Conservation (phyloP, 768 basidiomycete genomes). For the Rossbeevera mucosa region DNA sequence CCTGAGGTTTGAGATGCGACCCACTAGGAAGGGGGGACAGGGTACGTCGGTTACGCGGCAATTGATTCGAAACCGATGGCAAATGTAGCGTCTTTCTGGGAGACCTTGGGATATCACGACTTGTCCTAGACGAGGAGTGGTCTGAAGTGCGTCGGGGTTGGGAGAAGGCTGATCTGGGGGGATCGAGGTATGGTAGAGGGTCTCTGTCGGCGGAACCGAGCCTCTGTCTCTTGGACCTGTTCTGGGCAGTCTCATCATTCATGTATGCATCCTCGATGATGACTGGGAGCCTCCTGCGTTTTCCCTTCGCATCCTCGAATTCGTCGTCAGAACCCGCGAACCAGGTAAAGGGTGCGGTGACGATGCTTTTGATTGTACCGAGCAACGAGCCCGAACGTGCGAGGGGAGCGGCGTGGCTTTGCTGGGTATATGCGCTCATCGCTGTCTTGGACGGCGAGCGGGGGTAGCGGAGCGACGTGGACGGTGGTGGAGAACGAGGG, state of each 20-base stretch:
- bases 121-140: slow-evolving; percentile 18
- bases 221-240: slow-evolving; percentile 49
- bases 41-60: slow-evolving; percentile 37
- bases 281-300: slow-evolving; percentile 46
- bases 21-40: slow-evolving; percentile 38
- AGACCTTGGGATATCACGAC: slow-evolving; percentile 22
- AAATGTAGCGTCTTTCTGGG: slow-evolving; percentile 31
- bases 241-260: slow-evolving; percentile 32
- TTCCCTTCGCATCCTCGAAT: slow-evolving; percentile 47
- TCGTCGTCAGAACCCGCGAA: slow-evolving; percentile 52
- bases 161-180: slow-evolving; percentile 43
- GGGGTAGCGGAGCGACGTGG: slow-evolving; percentile 15
- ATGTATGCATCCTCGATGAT: slow-evolving; percentile 21
- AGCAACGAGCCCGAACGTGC: slow-evolving; percentile 56
- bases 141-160: slow-evolving; percentile 20
- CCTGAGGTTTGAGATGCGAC: slow-evolving; percentile 32
- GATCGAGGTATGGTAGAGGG: slow-evolving; percentile 48
- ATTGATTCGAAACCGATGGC: slow-evolving; percentile 28
- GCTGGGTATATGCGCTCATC: slow-evolving; percentile 31
- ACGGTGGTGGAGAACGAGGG: slow-evolving; percentile 18
- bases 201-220: slow-evolving; percentile 45
- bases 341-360: slow-evolving; percentile 55
- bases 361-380: slow-evolving; percentile 60
- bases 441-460: slow-evolving; percentile 16
- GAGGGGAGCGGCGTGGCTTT: slow-evolving; percentile 33